These are phyloP conservation scores for Trametes villosa DNA, from an alignment of 768 basidiomycete species.

Conservation along the genomic window DNA sequence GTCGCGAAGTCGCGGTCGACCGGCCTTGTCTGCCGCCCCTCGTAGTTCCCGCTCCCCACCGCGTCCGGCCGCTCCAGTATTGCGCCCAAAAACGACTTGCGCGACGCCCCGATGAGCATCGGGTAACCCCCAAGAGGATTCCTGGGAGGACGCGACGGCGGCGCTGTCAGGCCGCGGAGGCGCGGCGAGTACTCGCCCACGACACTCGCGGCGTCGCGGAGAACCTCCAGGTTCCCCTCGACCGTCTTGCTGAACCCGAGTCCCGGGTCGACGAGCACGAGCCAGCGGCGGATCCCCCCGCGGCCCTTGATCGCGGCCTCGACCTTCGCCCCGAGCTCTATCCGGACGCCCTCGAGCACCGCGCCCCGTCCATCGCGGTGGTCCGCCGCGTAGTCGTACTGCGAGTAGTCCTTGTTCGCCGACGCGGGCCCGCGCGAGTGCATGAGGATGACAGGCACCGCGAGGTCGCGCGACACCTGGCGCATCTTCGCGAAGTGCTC, in stretches of 20 bases:
- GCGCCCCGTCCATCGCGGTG: slow-evolving; percentile 39
- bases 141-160: slow-evolving; percentile 18
- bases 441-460: slow-evolving; percentile 89
- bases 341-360: slow-evolving; percentile 67
- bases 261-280: slow-evolving; percentile 89
- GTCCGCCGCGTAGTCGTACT: slow-evolving; percentile 48
- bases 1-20: slow-evolving; percentile 80
- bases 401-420: slow-evolving; percentile 65
- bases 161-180: slow-evolving; percentile 12
- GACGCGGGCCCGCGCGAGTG: slow-evolving; percentile 89
- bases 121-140: slow-evolving; percentile 66
- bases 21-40: slow-evolving; percentile 59
- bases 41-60: slow-evolving; percentile 38
- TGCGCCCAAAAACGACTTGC: slow-evolving; percentile 82
- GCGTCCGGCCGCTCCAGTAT: slow-evolving; percentile 56
- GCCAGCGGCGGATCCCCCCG: slow-evolving; percentile 84
- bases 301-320: slow-evolving; percentile 63
- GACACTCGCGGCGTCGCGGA: slow-evolving; percentile 55
- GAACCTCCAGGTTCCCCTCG: slow-evolving; percentile 70
- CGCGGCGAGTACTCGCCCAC: slow-evolving; percentile 41
- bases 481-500: slow-evolving; percentile 65
- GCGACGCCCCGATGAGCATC: slow-evolving; percentile 74
- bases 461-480: slow-evolving; percentile 58
- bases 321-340: slow-evolving; percentile 75
- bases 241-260: slow-evolving; percentile 92